Evolutionary conservation across 352 stramenopile species (phyloP), one percentile per base, ranked within the genome.

Genomic region (Phytophthora ramorum): DNA sequence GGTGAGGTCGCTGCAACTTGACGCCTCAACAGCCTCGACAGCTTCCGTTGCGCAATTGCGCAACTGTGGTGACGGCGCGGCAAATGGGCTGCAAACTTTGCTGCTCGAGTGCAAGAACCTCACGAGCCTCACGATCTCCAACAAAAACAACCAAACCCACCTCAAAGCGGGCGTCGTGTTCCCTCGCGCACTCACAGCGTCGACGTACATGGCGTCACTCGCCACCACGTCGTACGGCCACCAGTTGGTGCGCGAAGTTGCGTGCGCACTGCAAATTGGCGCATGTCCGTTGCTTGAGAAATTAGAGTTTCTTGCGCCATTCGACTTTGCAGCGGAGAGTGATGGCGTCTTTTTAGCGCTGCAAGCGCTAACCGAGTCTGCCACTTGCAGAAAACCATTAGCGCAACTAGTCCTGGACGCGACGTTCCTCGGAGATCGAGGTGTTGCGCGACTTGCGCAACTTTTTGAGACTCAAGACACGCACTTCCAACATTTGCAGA

Each of bases 261-360:
- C 70, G 0, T 55, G 64, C 4, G 81, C 81, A 10, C 54, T 92
- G 7, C 35, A 72, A 30, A 26, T 12, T 12, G 69, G 65, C 13
- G 73, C 78, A 3, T 89, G 81, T 63, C 67, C 54, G 7, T 63
- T 62, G 12, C 69, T 92, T 12, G 37, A 80, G 38, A 59, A 52
- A 32, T 68, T 92, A 9, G 69, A 78, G 37, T 55, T 92, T 0
- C 53, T 58, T 3, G 71, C 83, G 40, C 83, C 83, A 0, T 92
- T 92, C 19, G 79, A 92, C 57, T 87, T 81, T 56, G 78, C 81
- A 14, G 75, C 71, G 4, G 83, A 92, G 49, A 83, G 76, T 49
- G 81, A 90, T 30, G 72, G 56, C 1, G 72, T 77, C 19, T 55
- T 89, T 19, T 20, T 58, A 32, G 73, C 60, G 26, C 58, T 92